Evolutionary conservation across 1,284 basidiomycete species (phyloP), one percentile per base, ranked within the genome.

Genomic region (Singerocomus inundabilis): DNA sequence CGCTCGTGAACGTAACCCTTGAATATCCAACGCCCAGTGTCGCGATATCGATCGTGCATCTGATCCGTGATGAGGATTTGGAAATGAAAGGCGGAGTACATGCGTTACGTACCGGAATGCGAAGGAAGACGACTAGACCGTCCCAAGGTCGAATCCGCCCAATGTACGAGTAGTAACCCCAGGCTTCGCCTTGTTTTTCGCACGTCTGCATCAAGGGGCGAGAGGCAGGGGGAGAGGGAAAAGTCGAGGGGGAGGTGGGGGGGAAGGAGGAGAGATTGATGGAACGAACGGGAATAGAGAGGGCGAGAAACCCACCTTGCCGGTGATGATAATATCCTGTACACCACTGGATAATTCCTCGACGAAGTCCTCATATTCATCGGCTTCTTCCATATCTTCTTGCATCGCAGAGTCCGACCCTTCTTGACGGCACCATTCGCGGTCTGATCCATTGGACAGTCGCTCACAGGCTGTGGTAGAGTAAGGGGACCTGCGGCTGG

Each of bases 121-220:
- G 71, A n/a, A 76, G 63, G 34, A 80, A 62, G 33, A 71, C 71
- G 3, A 77, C 59, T 25, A 79, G 56, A 5, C 78, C 78, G 58
- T 80, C 78, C 76, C 76, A 79, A 33, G 65, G 64, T 26, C 77
- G 66, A 45, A 80, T 67, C 59, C 78, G 62, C 13, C 79, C 78
- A 46, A 75, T 59, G 42, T 75, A 67, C 21, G 60, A 69, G 54
- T 66, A 72, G 49, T 73, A 68, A 5, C 77, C 77, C 78, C 78
- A 80, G 15, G 75, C 76, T 28, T 70, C 70, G 4, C 72, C 73
- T 32, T 76, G 71, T 40, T 58, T 63, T 55, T 67, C 63, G 37
- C 66, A 67, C 25, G 74, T 76, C 74, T 76, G 48, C 21, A 21
- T 21, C 21, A 21, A 21, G 21, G 21, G 21, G 21, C 21, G 21